Evolutionary conservation across 495 filamentous ascomycete species (phyloP), one percentile per base, ranked within the genome.

Genomic region (Neurospora sp.): DNA sequence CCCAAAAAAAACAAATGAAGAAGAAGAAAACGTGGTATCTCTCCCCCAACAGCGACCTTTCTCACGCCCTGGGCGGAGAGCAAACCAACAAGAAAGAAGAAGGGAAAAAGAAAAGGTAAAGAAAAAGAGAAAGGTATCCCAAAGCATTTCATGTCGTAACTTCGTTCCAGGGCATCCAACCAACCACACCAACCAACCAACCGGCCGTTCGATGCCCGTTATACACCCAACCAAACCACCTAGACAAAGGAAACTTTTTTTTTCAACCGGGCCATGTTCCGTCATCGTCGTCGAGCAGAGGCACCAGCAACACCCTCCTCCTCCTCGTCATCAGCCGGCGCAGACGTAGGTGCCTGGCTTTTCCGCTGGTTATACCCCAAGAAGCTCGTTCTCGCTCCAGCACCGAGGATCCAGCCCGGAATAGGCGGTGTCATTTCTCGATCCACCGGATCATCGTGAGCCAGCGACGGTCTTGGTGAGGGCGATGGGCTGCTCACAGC

Each of bases 371-470:
- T 75, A 72, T 83, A 84, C 1, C 79, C 80, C 42, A 79, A 71
- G 71, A 86, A 74, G 74, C 83, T 88, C 46, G 78, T 84, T 69
- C 81, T 78, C 11, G 83, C 81, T 9, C 86, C 86, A 1, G 84
- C 82, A 69, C 79, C 84, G 37, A 90, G 76, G 62, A 90, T 84
- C 81, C 85, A 89, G 18, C 89, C 87, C 0, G 88, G 88, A 54
- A 89, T 88, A 3, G 88, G 87, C 3, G 88, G 87, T 7, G 88
- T 88, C 82, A 90, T 85, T 71, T 14, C 12, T 62, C 5, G 11
- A 62, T 62, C 54, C 23, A 14, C 54, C 6, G 23, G 5, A 8
- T 31, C 23, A 16, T 62, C 54, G 54, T 62, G 54, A 62, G 54
- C 23, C 54, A 62, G 23, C 23, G 54, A 62, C 5, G 54, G 23